Base-by-base conservation (phyloP, 2,329 filamentous ascomycete genomes). In the Rutstroemia sp. region DNA sequence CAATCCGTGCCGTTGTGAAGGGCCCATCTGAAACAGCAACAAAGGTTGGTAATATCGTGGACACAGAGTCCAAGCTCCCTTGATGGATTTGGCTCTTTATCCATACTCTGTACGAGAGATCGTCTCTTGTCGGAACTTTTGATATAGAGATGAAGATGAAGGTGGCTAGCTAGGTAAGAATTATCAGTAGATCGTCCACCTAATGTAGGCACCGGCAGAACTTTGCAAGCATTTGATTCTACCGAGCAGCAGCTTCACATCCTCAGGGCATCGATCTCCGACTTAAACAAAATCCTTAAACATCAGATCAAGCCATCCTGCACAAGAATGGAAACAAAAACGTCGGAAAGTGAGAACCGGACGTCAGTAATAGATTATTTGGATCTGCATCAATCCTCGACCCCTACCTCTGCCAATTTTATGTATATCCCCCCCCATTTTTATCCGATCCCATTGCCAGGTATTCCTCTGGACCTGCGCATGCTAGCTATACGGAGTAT, bases 201-300 rank as follows among this genome's bases (percentile, higher is more conserved):
- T 23, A 23, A 23, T 27, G 25, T 27, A 27, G 25, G 25, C 25
- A 27, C 25, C 25, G 30, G 30, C 10, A 34, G 30, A 34, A 34
- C 10, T 12, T 34, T 34, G 30, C 30, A 34, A 34, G 30, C 30
- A 34, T 34, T 34, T 34, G 30, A 12, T 10, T 34, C 30, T 34
- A 34, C 30, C 30, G 30, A 34, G 30, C 30, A 34, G 10, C 30
- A 34, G 30, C 30, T 34, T 12, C 30, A 34, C 9, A 34, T 34
- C 30, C 10, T 34, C 30, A 9, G 12, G 34, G 51, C 51, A 53
- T 53, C 37, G 41, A 53, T 53, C 30, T 38, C 25, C 51, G 30
- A 48, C 27, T 38, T 19, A 19, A 48, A 47, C 38, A 23, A n/a
- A 49, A 54, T 54, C 44, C 52, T 54, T 42, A 54, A 42, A 49